A percentile compares a stretch with the other conserved stretches of the same genome.
Conservation (phyloP, 2,329 filamentous ascomycete species). For the Sclerotinia spermophila region DNA sequence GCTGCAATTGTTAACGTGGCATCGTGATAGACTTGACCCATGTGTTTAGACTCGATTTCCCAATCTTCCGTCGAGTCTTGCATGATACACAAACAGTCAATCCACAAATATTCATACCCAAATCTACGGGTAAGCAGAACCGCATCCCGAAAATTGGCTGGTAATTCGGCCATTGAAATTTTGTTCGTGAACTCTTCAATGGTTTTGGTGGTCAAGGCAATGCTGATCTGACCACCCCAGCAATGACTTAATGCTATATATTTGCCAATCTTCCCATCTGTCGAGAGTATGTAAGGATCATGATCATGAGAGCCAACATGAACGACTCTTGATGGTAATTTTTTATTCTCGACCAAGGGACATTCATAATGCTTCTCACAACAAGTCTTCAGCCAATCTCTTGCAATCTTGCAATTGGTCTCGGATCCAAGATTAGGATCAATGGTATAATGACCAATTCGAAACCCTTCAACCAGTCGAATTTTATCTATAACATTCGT, state of each 20-base stretch:
- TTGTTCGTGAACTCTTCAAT: background rate
- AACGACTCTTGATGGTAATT: conserved; percentile 22
- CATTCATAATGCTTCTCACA: conserved; percentile 10
- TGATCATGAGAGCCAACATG: conserved; percentile 20
- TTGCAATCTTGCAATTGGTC: background rate
- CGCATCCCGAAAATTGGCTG: conserved; percentile 6
- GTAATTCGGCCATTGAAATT: background rate
- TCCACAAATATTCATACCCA: conserved; percentile 4
- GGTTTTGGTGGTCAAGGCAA: background rate
- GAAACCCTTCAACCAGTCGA: background rate
- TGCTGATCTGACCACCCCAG: background rate
- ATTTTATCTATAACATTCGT: background rate
- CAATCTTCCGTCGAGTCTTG: conserved; percentile 13
- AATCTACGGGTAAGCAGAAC: background rate
- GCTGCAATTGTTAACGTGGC: conserved; percentile 6
- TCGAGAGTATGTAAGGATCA: conserved; percentile 9
- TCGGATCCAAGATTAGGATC: background rate
- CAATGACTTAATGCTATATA: conserved; percentile 1
- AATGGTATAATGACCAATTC: background rate
- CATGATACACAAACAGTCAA: conserved; percentile 19
- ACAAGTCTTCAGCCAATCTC: conserved; percentile 18
- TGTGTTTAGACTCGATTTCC: conserved; percentile 4
- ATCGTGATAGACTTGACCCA: conserved; percentile 12
- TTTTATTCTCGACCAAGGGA: background rate
- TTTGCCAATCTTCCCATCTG: background rate